These are phyloP conservation scores for Bolboschoenoplectus hybrid DNA, from an alignment of 202 grass and related monocot species.

Conservation along the genomic window DNA sequence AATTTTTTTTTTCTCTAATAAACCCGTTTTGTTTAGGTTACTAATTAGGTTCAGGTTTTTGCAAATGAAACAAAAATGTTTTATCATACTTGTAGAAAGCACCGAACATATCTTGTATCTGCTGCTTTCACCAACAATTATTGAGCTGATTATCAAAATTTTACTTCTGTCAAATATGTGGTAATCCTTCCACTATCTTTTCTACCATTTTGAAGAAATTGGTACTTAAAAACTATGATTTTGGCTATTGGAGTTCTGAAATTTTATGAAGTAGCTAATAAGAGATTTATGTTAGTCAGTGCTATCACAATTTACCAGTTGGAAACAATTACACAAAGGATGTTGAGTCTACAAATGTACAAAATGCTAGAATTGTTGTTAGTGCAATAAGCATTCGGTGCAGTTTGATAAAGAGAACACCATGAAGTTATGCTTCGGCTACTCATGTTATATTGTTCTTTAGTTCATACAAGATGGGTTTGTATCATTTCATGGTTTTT, in stretches of 20 bases:
- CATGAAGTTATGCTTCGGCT: not conserved
- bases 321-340: not conserved
- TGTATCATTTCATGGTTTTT: slow-evolving; percentile 6
- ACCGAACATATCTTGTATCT: not conserved
- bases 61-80: not conserved
- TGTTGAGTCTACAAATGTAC: not conserved
- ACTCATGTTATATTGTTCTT: not conserved
- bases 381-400: not conserved
- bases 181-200: not conserved
- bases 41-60: not conserved
- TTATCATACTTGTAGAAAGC: not conserved
- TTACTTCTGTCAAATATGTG: not conserved
- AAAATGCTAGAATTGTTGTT: not conserved
- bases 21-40: not conserved
- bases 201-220: not conserved
- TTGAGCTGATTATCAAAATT: not conserved
- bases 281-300: not conserved
- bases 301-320: not conserved
- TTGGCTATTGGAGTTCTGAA: not conserved
- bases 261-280: slow-evolving; percentile 17
- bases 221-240: not conserved
- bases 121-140: too few species aligned
- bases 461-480: not conserved
- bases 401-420: not conserved
- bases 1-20: not conserved